A percentile compares a stretch with the other conserved stretches of the same genome.
Evolutionary conservation across 306 rosid genomes (phyloP).

Genomic region (Senna siamea): DNA sequence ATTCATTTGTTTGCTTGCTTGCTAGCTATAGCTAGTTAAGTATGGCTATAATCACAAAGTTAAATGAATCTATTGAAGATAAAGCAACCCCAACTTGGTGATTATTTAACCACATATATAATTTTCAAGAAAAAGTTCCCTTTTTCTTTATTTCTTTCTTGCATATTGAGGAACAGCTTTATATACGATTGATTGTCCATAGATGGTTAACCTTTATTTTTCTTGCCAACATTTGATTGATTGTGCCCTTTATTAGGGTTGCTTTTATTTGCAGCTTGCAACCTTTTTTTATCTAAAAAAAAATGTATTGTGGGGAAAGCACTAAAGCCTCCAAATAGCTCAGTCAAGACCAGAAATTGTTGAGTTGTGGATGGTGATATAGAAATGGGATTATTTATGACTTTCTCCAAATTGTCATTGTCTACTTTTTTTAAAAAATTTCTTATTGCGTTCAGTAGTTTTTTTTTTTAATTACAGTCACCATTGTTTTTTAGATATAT

Average conservation of each 20-base stretch:
- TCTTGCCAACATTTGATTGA: not conserved
- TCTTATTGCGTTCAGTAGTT: too few species aligned
- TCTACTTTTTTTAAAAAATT: too few species aligned
- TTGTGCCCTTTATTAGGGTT: not conserved
- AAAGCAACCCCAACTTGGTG: slow-evolving; percentile 9
- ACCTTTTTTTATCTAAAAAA: not conserved
- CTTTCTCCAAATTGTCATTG: too few species aligned
- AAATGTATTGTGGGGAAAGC: slow-evolving; percentile 1
- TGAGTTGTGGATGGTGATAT: too few species aligned
- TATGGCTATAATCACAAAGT: not conserved
- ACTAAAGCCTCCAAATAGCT: not conserved
- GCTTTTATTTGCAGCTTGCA: slow-evolving; percentile 10
- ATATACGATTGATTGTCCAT: slow-evolving; percentile 4
- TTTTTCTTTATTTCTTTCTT: not conserved
- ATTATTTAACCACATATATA: not conserved
- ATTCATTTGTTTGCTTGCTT: slow-evolving; percentile 23
- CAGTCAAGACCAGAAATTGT: not conserved
- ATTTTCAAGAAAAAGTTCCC: slow-evolving; percentile 4
- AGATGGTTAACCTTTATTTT: not conserved
- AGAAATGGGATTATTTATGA: too few species aligned
- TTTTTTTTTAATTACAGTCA: too few species aligned
- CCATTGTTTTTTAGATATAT: too few species aligned
- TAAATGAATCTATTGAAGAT: slow-evolving; percentile 5
- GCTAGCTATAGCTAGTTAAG: not conserved
- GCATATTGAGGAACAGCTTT: not conserved